phyloP scores from a whole-genome alignment of 371 early-diverging fungal genomes.

The Fennellomyces sp. region DNA sequence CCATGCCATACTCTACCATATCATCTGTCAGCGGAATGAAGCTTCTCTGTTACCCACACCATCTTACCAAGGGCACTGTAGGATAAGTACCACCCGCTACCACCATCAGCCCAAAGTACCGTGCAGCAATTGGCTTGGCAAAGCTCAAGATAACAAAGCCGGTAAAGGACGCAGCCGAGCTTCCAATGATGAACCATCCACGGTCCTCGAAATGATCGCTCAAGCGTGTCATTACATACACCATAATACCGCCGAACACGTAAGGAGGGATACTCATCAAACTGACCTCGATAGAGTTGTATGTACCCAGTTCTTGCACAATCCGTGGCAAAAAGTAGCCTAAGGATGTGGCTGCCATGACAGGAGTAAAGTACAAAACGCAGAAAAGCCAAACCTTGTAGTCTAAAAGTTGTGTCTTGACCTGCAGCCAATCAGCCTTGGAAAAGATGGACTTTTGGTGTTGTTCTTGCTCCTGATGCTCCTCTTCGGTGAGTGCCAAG shows the following conservation, averaged over 20 bases:
- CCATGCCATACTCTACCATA: conserved; percentile 50
- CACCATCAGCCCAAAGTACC: conserved; percentile 52
- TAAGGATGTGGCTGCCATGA: conserved; percentile 55
- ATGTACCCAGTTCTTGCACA: conserved; percentile 46
- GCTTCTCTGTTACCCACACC: neutral
- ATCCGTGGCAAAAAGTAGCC: conserved; percentile 53
- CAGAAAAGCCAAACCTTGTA: conserved; percentile 50
- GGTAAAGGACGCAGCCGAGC: conserved; percentile 31
- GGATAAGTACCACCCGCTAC: conserved; percentile 53
- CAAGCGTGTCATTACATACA: conserved; percentile 34
- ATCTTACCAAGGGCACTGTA: conserved; percentile 50
- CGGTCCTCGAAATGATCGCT: conserved; percentile 38
- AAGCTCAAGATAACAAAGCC: conserved; percentile 49
- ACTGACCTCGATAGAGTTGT: conserved; percentile 49
- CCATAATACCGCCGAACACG: conserved; percentile 48
- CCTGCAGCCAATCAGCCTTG: conserved; percentile 19
- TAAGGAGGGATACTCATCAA: conserved; percentile 52
- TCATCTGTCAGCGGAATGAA: neutral
- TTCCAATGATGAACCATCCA: conserved; percentile 51
- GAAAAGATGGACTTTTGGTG: conserved; percentile 8
- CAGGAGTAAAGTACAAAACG: conserved; percentile 48
- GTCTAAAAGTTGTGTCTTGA: conserved; percentile 30
- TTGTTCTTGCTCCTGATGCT: neutral
- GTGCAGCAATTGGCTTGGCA: conserved; percentile 32
- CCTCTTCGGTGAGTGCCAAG: conserved; percentile 8